A percentile compares a stretch with the other conserved stretches of the same genome.
Evolutionary conservation across 306 rosid species (phyloP).

Genomic region (Glycine tomentella): DNA sequence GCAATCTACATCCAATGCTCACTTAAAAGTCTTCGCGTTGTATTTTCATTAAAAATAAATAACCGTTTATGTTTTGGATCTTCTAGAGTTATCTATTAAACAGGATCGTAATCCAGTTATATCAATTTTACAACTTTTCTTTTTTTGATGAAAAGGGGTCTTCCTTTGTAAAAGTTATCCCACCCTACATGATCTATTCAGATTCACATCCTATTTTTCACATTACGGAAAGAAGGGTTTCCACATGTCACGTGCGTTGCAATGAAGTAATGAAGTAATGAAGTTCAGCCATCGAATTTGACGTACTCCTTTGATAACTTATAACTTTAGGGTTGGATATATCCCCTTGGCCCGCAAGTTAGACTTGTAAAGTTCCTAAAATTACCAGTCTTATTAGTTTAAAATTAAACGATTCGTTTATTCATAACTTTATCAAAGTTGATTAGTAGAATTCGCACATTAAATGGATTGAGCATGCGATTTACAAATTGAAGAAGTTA

Average conservation of each 20-base stretch:
- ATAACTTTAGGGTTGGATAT: not conserved
- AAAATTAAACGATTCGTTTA: not conserved
- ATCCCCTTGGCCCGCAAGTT: not conserved
- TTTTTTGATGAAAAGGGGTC: not conserved
- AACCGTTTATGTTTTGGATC: too few species aligned
- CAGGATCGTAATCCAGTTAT: not conserved
- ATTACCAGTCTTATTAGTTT: not conserved
- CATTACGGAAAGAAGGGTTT: not conserved
- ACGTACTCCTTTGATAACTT: not conserved
- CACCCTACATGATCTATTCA: not conserved
- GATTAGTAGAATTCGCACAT: not conserved
- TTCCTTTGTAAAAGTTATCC: not conserved
- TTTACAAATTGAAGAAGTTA: not conserved
- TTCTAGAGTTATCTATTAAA: not conserved
- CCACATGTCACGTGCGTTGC: not conserved
- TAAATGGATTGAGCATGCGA: too few species aligned
- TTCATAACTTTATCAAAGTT: not conserved
- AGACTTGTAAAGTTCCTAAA: not conserved
- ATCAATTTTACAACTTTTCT: not conserved
- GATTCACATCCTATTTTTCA: not conserved
- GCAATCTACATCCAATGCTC: not conserved
- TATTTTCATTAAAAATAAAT: not conserved
- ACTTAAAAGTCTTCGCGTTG: not conserved
- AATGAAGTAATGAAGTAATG: not conserved
- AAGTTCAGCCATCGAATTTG: constrained; percentile 24